Base-by-base conservation (phyloP, 164 flowering plant genomes). In the Warburgia ugandensis region DNA sequence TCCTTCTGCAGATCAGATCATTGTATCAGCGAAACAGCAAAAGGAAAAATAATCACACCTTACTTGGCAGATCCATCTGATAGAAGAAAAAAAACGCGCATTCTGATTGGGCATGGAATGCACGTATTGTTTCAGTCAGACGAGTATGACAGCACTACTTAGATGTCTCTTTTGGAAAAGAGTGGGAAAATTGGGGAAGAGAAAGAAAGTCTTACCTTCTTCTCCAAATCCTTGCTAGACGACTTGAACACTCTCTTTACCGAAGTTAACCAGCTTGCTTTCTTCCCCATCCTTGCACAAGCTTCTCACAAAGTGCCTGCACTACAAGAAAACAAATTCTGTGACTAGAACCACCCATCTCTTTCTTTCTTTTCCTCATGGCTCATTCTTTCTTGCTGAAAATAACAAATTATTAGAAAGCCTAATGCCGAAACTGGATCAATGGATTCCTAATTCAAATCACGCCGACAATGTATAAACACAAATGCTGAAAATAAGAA, bases 1-100 rank as follows among this genome's bases (percentile, higher is more conserved):
- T 73, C 90, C 52, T 74, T 81, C 84, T 78, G 76, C 40, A 64
- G 20, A 17, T 35, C 40, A 43, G 29, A 35, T 42, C 25, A 19
- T 19, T 7, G 25, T 20, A 13, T 20, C 21, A 27, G 6, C 2
- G 28, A 14, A 25, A 26, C 8, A 5, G 26, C 5, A 17, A 33
- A 11, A 10, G 13, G 6, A 32, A 8, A 40, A 40, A 14, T 35
- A 16, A 35, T 12, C 38, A 35, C n/a, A 10, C 4, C 38, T 16
- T 35, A 16, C n/a, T 4, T 35, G 38, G 38, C 0, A 16, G n/a
- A 35, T 16, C n/a, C n/a, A 11, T 35, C n/a, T 6, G 4, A 35
- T 16, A 35, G 4, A 35, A 0, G 12, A 13, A 9, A 35, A 35
- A 35, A 35, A 35, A 35, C 3, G 11, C n/a, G 1, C n/a, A 35